Evolutionary conservation across 805 yeast species (phyloP).

Genomic region (Metschnikowia hibisci): DNA sequence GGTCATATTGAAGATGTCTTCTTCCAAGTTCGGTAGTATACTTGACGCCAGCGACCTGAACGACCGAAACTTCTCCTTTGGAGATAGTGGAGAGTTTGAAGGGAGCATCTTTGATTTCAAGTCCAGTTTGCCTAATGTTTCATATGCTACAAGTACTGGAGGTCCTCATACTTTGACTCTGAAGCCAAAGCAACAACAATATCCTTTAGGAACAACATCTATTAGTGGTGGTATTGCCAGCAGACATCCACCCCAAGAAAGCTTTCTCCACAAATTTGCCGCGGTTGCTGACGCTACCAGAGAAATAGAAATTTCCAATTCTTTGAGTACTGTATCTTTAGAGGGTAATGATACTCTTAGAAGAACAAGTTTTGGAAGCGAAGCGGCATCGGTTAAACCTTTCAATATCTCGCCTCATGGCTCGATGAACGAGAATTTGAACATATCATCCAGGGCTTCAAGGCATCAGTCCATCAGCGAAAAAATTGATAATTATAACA

Average conservation of each 20-base stretch:
- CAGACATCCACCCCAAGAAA: constrained; percentile 44
- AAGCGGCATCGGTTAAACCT: constrained; percentile 19
- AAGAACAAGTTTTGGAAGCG: constrained; percentile 48
- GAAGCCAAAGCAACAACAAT: constrained; percentile 18
- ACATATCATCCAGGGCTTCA: constrained; percentile 32
- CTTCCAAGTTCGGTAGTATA: constrained; percentile 29
- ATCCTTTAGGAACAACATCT: constrained; percentile 56
- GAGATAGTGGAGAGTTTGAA: constrained; percentile 44
- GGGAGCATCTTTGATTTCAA: constrained; percentile 43
- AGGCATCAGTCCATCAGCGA: constrained; percentile 56
- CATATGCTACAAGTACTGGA: constrained; percentile 21
- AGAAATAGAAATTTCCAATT: constrained; percentile 52
- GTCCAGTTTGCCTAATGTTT: constrained; percentile 31
- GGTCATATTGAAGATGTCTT: constrained; percentile 7
- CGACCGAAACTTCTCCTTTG: constrained; percentile 38
- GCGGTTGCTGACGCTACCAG: constrained; percentile 67
- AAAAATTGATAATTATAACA: constrained; percentile 56
- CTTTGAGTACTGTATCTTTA: constrained; percentile 38
- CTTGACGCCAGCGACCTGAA: constrained; percentile 41
- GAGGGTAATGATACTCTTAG: constrained; percentile 31
- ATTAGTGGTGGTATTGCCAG: constrained; percentile 53
- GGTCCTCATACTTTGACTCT: constrained; percentile 20
- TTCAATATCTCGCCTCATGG: constrained; percentile 35
- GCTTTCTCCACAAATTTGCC: constrained; percentile 60
- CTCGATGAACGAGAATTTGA: constrained; percentile 41